Evolutionary conservation across 2,329 filamentous ascomycete species (phyloP).

Genomic region (Penicillium sp.): DNA sequence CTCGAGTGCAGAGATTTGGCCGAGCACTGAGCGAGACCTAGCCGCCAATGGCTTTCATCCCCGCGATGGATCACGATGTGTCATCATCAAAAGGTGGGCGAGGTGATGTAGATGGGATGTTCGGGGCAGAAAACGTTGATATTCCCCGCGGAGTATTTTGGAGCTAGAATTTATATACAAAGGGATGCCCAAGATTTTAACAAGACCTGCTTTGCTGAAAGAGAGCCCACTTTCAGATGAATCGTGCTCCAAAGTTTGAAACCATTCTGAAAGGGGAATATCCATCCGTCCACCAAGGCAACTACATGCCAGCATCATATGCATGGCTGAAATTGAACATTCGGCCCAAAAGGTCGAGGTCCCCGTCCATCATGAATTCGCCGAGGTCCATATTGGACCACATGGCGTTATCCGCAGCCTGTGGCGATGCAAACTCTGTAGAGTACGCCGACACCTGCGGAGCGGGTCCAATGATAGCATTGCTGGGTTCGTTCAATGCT

Average conservation of each 20-base stretch:
- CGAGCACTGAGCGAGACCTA: slow-evolving; percentile 15
- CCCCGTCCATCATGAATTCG: slow-evolving; percentile 12
- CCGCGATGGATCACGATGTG: slow-evolving; percentile 21
- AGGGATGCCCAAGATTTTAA: not conserved
- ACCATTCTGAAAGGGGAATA: not conserved
- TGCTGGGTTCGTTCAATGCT: not conserved
- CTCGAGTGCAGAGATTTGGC: slow-evolving; percentile 18
- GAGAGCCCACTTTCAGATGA: not conserved
- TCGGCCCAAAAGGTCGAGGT: slow-evolving; percentile 5
- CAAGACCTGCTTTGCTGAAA: not conserved
- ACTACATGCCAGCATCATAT: not conserved
- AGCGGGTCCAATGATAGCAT: not conserved
- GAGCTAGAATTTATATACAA: not conserved
- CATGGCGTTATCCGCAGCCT: not conserved
- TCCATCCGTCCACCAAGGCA: not conserved
- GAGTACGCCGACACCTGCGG: not conserved
- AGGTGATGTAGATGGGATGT: not conserved
- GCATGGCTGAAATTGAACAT: slow-evolving; percentile 6
- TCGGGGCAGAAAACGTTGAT: not conserved
- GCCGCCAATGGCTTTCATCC: slow-evolving; percentile 20
- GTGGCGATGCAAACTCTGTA: not conserved
- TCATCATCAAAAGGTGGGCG: slow-evolving; percentile 15
- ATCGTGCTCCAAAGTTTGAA: not conserved
- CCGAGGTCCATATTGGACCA: slow-evolving; percentile 10
- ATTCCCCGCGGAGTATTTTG: not conserved